A percentile compares a stretch with the other conserved stretches of the same genome.
Conservation (phyloP, 1,284 basidiomycete genomes). For the Tylopilus sp. region DNA sequence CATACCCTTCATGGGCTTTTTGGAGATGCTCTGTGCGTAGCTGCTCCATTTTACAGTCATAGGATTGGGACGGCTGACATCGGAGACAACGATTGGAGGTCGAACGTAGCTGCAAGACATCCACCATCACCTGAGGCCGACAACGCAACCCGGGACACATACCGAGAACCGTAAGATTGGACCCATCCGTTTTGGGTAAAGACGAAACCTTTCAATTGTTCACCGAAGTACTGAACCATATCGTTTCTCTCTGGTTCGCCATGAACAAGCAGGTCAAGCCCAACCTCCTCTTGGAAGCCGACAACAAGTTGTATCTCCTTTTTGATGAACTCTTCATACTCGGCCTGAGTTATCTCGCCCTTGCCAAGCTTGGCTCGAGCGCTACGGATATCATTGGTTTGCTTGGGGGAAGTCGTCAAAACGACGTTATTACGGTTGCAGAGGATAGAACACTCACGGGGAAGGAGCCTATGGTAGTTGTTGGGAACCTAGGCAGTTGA, state of each 20-base stretch:
- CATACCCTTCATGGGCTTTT: slow-evolving; percentile 99
- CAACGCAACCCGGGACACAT: slow-evolving; percentile 24
- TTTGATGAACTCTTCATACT: slow-evolving; percentile 99
- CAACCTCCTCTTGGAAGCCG: slow-evolving; percentile 94
- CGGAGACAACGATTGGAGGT: slow-evolving; percentile 97
- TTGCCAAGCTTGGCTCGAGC: slow-evolving; percentile 96
- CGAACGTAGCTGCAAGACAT: slow-evolving; percentile 83
- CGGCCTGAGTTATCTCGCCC: slow-evolving; percentile 79
- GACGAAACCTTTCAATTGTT: slow-evolving; percentile 93
- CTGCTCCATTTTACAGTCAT: slow-evolving; percentile 98
- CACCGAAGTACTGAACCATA: slow-evolving; percentile 99
- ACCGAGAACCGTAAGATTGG: slow-evolving; percentile 94
- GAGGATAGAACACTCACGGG: slow-evolving; percentile 50
- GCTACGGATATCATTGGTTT: slow-evolving; percentile 98
- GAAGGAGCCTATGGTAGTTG: slow-evolving; percentile 99
- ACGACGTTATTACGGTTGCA: not conserved
- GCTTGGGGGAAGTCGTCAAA: slow-evolving; percentile 41
- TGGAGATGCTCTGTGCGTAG: slow-evolving; percentile 94
- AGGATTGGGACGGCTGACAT: slow-evolving; percentile 89
- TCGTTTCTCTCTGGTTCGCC: slow-evolving; percentile 99
- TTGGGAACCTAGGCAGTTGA: slow-evolving; percentile 95
- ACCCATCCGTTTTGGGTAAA: slow-evolving; percentile 99
- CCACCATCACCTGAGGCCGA: slow-evolving; percentile 22
- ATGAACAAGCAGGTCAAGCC: slow-evolving; percentile 97
- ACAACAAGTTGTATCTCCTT: slow-evolving; percentile 96